Percentiles rank a stretch among this genome's conserved stretches.
Conservation (phyloP, 2,329 filamentous ascomycete genomes). For the Diaporthe humulicola region DNA sequence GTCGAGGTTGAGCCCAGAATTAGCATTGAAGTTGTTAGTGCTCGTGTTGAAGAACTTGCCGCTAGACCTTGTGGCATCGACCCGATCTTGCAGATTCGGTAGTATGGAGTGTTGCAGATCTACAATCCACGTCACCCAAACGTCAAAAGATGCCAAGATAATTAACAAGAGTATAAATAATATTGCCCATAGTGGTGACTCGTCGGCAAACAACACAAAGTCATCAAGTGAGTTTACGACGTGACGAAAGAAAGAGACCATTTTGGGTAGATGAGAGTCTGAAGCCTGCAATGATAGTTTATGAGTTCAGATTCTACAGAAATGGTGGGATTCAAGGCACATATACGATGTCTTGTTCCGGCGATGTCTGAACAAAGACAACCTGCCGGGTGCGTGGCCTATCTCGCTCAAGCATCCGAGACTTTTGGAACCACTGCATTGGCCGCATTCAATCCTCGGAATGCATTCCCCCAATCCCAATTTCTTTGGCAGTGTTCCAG, state of each 20-base stretch:
- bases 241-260: not conserved
- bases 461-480: fast-evolving
- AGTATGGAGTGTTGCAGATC: not conserved
- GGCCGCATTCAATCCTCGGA: not conserved
- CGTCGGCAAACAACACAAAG: not conserved
- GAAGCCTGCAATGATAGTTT: not conserved
- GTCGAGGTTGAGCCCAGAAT: no score
- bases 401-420: not conserved
- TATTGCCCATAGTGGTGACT: not conserved
- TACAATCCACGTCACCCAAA: not conserved
- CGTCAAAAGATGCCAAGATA: not conserved
- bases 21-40: no score
- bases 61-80: not conserved
- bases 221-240: not conserved
- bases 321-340: no score
- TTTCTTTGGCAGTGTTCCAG: no score
- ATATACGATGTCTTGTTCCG: not conserved
- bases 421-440: not conserved
- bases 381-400: not conserved
- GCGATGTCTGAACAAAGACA: conserved; percentile 4
- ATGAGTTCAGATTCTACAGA: no score
- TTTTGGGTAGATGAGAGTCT: not conserved
- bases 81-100: not conserved
- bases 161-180: not conserved
- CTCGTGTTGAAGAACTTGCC: not conserved